A percentile compares a stretch with the other conserved stretches of the same genome.
phyloP scores from a whole-genome alignment of 1,139 yeast species.

The Kazachstania sp. region DNA sequence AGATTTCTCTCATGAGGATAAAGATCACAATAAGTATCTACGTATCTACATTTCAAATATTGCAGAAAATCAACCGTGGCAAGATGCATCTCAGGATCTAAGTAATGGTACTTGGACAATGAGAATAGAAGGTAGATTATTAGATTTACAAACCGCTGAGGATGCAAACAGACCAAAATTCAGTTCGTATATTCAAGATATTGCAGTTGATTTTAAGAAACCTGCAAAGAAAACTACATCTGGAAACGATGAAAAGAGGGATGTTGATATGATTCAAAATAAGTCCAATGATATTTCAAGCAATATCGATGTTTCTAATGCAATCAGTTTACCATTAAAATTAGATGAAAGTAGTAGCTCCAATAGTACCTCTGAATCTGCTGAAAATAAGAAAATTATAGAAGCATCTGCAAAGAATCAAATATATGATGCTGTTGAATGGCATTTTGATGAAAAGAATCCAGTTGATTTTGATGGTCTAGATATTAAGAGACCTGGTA shows the following conservation, averaged over 20 bases:
- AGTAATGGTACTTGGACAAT: slow-evolving; percentile 55
- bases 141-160: slow-evolving; percentile 39
- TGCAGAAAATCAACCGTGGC: slow-evolving; percentile 90
- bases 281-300: not conserved
- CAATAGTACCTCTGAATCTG: not conserved
- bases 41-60: slow-evolving; percentile 80
- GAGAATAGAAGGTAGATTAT: slow-evolving; percentile 75
- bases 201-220: slow-evolving; percentile 61
- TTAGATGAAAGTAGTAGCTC: slow-evolving; percentile 8
- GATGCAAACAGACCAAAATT: slow-evolving; percentile 49
- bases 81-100: slow-evolving; percentile 35
- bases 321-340: slow-evolving; percentile 7
- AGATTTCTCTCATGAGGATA: slow-evolving; percentile 23
- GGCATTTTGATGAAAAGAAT: slow-evolving; percentile 52
- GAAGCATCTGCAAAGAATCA: slow-evolving; percentile 3
- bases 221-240: not conserved
- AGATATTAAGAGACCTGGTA: slow-evolving; percentile 76
- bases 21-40: slow-evolving; percentile 47
- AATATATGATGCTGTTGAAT: slow-evolving; percentile 43
- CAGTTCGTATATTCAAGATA: slow-evolving; percentile 73
- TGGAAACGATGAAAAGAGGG: not conserved
- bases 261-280: not conserved
- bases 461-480: slow-evolving; percentile 73
- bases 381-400: slow-evolving; percentile 1
- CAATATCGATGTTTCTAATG: slow-evolving; percentile 3